A percentile compares a stretch with the other conserved stretches of the same genome.
Evolutionary conservation across 805 yeast genomes (phyloP).

Genomic region (Saturnispora ahearnii): DNA sequence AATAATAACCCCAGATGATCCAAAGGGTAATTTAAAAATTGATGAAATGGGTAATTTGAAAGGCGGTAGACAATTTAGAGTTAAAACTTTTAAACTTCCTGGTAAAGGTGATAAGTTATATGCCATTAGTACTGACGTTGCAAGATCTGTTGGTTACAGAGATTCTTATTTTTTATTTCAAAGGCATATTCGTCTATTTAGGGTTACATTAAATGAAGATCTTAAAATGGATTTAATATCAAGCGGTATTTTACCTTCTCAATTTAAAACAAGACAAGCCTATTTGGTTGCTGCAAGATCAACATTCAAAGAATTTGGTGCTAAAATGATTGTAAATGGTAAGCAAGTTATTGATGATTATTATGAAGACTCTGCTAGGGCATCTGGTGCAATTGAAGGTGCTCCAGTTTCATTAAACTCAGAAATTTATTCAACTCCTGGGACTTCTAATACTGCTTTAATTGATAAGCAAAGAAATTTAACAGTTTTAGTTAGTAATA

Average conservation of each 20-base stretch:
- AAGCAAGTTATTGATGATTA: conserved; percentile 79
- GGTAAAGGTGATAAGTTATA: conserved; percentile 64
- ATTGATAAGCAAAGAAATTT: conserved; percentile 6
- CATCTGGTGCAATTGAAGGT: conserved; percentile 59
- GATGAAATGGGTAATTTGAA: conserved; percentile 54
- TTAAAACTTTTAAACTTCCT: conserved; percentile 54
- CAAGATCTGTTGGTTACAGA: conserved; percentile 87
- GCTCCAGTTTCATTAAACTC: conserved; percentile 25
- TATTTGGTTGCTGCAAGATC: conserved; percentile 88
- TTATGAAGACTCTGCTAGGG: conserved; percentile 55
- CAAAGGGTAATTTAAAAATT: conserved; percentile 69
- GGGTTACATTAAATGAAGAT: conserved; percentile 61
- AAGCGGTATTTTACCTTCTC: conserved; percentile 74
- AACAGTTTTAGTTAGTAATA: conserved; percentile 6
- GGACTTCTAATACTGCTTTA: not conserved
- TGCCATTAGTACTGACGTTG: conserved; percentile 95
- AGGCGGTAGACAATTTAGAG: conserved; percentile 69
- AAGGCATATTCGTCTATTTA: conserved; percentile 68
- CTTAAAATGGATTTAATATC: conserved; percentile 79
- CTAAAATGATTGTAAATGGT: conserved; percentile 73
- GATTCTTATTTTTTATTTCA: conserved; percentile 87
- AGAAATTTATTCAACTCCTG: conserved; percentile 2
- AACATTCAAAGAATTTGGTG: conserved; percentile 86
- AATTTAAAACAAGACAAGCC: conserved; percentile 84
- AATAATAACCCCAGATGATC: conserved; percentile 65